phyloP scores from a whole-genome alignment of 768 basidiomycete genomes.

The Termitomyces sp. region DNA sequence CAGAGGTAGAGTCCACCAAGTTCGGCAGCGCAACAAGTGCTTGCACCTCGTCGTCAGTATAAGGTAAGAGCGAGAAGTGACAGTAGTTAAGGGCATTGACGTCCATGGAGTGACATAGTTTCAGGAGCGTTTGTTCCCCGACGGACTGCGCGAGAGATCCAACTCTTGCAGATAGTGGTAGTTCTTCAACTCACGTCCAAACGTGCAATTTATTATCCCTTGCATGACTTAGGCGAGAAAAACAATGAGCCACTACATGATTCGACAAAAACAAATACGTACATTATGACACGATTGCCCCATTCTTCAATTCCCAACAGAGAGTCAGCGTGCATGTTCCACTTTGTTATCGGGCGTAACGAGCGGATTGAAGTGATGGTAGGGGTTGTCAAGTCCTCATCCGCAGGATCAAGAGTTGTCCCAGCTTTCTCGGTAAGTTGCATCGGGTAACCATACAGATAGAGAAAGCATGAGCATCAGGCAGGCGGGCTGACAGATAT shows the following conservation, averaged over 20 bases:
- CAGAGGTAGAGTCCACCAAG: no score
- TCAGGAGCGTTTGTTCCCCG: slow-evolving; percentile 44
- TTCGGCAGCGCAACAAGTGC: no score
- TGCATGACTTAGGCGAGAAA: slow-evolving; percentile 56
- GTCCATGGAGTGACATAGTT: slow-evolving; percentile 68
- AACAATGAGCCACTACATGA: neutral
- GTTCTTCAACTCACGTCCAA: slow-evolving; percentile 56
- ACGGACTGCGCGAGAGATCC: slow-evolving; percentile 53
- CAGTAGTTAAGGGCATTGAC: slow-evolving; percentile 96
- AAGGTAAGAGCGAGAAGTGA: no score
- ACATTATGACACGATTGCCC: slow-evolving; percentile 73
- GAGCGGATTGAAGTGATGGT: slow-evolving; percentile 77
- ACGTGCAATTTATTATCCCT: slow-evolving; percentile 85
- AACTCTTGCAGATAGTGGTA: slow-evolving; percentile 40
- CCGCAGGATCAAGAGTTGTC: no score
- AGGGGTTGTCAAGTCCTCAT: no score
- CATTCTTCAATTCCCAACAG: slow-evolving; percentile 81
- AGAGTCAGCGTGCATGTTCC: slow-evolving; percentile 79
- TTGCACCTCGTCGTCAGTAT: no score
- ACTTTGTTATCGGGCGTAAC: slow-evolving; percentile 69
- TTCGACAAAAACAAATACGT: slow-evolving; percentile 24
- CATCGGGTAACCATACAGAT: no score
- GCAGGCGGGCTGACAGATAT: no score
- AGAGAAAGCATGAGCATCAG: no score
- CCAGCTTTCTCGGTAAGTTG: no score